A percentile compares a stretch with the other conserved stretches of the same genome.
phyloP scores from a whole-genome alignment of 2,329 filamentous ascomycete genomes.

The Emmonsiellopsis sp. region DNA sequence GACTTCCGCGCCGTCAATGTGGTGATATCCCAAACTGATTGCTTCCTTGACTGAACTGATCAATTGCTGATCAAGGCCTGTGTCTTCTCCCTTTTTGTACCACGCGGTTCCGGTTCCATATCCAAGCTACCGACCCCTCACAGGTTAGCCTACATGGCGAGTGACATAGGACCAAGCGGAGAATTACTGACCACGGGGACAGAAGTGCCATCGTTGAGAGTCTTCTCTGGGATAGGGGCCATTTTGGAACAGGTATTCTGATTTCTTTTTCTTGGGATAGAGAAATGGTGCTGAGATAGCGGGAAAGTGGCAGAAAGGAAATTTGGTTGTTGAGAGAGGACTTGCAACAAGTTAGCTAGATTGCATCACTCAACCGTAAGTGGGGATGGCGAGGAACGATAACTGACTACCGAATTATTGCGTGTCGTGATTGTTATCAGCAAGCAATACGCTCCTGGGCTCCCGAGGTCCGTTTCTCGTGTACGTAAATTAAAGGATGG shows the following conservation, averaged over 20 bases:
- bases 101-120: conserved; percentile 58
- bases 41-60: conserved; percentile 50
- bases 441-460: too few species aligned
- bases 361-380: too few species aligned
- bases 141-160: neutral
- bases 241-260: too few species aligned
- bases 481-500: too few species aligned
- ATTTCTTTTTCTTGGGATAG: neutral
- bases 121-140: conserved; percentile 36
- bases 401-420: too few species aligned
- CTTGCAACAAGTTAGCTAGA: too few species aligned
- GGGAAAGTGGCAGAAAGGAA: too few species aligned
- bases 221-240: conserved; percentile 33
- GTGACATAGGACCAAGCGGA: neutral
- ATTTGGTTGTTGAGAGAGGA: too few species aligned
- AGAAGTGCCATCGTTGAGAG: conserved; percentile 48
- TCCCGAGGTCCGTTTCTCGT: too few species aligned
- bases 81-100: conserved; percentile 46
- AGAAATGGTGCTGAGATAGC: neutral
- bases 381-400: too few species aligned
- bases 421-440: too few species aligned
- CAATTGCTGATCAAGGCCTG: conserved; percentile 43
- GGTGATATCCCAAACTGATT: conserved; percentile 50
- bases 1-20: conserved; percentile 55
- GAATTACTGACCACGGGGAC: conserved; percentile 34